Conservation (phyloP, 2,329 filamentous ascomycete genomes). For the Colletotrichum costaricense region DNA sequence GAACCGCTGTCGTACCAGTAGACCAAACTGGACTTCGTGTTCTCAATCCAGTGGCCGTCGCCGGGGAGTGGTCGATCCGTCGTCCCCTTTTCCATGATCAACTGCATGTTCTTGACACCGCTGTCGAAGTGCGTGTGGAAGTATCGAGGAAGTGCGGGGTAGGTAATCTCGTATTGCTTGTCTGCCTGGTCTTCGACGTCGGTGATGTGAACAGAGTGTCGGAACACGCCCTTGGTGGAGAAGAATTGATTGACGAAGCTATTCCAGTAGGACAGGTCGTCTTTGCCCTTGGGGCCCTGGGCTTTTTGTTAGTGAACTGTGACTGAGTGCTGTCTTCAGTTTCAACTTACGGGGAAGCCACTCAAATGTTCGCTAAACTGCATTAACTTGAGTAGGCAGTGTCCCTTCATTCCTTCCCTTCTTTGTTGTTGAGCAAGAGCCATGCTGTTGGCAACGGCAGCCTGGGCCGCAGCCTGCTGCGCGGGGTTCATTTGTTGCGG, state of each 20-base stretch:
- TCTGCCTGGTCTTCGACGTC: constrained; percentile 68
- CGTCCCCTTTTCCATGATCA: constrained; percentile 79
- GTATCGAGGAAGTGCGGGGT: constrained; percentile 84
- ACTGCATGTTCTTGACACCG: constrained; percentile 85
- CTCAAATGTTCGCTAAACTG: constrained; percentile 73
- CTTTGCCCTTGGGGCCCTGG: constrained; percentile 68
- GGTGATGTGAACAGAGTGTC: constrained; percentile 73
- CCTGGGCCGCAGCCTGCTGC: constrained; percentile 36
- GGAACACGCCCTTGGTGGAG: constrained; percentile 79
- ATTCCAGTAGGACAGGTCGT: constrained; percentile 82
- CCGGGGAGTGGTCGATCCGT: constrained; percentile 67
- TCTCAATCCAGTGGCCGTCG: constrained; percentile 80
- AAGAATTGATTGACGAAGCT: constrained; percentile 86
- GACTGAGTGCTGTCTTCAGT: not conserved
- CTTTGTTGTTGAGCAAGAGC: constrained; percentile 57
- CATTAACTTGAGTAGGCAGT: constrained; percentile 69
- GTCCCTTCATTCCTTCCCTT: constrained; percentile 63
- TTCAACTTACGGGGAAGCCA: constrained; percentile 61
- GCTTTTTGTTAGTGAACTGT: constrained; percentile 14
- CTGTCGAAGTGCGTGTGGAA: constrained; percentile 91
- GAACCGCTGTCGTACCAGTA: constrained; percentile 90
- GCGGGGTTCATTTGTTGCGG: constrained; percentile 40
- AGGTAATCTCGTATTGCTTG: constrained; percentile 89
- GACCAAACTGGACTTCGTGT: constrained; percentile 80
- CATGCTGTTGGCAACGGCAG: constrained; percentile 48